Percentiles rank a stretch among this genome's conserved stretches.
Evolutionary conservation across 352 stramenopile species (phyloP).

Genomic region (Globisporangium paroecandrum): DNA sequence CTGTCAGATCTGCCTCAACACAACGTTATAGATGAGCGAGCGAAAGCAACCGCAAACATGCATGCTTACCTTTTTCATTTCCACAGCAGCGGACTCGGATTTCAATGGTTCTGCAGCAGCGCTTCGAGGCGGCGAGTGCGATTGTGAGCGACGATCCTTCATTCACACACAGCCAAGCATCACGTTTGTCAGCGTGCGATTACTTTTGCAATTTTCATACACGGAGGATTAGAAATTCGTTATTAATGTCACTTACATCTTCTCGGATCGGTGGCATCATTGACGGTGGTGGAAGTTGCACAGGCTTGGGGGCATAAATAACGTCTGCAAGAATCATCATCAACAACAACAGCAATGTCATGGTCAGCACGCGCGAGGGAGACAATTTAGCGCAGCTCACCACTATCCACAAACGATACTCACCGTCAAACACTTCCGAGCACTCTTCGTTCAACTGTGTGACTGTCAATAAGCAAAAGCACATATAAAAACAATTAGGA

Average conservation of each 20-base stretch:
- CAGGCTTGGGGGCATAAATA: constrained; percentile 7
- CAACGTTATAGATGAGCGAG: background rate
- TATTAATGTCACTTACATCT: background rate
- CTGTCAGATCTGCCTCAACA: background rate
- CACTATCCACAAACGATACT: background rate
- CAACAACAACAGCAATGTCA: background rate
- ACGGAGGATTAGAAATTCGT: background rate
- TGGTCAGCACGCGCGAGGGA: background rate
- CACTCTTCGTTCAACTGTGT: constrained; percentile 13
- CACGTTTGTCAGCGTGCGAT: background rate
- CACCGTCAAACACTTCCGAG: constrained; percentile 21
- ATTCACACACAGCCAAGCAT: background rate
- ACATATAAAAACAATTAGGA: background rate
- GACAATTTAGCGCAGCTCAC: background rate
- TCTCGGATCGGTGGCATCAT: constrained; percentile 8
- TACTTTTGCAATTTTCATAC: background rate
- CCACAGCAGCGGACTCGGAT: background rate
- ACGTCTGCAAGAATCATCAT: background rate
- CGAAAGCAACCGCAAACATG: background rate
- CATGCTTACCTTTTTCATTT: background rate
- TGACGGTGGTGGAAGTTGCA: background rate
- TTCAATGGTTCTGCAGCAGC: background rate
- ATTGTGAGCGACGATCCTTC: background rate
- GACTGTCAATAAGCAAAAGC: constrained; percentile 6
- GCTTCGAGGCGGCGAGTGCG: background rate